Base-by-base conservation (phyloP, 2,329 filamentous ascomycete species). In the Sclerotiophoma versabilis region DNA sequence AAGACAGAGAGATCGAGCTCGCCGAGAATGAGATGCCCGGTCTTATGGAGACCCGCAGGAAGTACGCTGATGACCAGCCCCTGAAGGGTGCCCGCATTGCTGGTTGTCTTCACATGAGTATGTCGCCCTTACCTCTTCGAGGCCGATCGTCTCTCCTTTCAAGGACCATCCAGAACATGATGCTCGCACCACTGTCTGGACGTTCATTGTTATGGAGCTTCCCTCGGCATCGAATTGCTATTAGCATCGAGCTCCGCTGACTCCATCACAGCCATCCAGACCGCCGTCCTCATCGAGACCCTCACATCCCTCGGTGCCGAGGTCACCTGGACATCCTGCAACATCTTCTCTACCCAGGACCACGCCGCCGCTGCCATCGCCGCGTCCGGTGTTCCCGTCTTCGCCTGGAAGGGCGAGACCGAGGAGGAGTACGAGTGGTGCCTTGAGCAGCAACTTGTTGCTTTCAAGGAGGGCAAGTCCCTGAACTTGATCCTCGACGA, bases 371-470 rank as follows among this genome's bases (percentile, higher is more conserved):
- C 95, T 66, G 95, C 95, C 78, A 97, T 99, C 81, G 95, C 95
- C 69, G 95, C 93, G 53, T 84, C 87, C 49, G 95, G 93, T 78
- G 89, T 96, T 65, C 93, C 93, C 72, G 93, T 99, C 72, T 89
- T 89, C 74, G 87, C 87, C 71, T 89, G 87, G 87, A 89, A 89
- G 80, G 87, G 93, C 75, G 95, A 99, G 91, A 96, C 93, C 70
- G 95, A 99, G 83, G 95, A 98, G 83, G 95, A 98, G 85, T 99
- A 98, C 87, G 87, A 96, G 81, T 98, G 95, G 95, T 99, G 95
- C 82, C 84, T 98, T 75, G 93, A 98, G 86, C 95, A 99, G 87
- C 95, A 98, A 85, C 89, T 99, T 73, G 79, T 84, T 64, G 89
- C 95, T 77, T 99, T 99, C 90, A 96, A 96, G 84, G 92, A 96